Evolutionary conservation across 805 yeast species (phyloP).

Genomic region (Saccharomyces eubayanus): DNA sequence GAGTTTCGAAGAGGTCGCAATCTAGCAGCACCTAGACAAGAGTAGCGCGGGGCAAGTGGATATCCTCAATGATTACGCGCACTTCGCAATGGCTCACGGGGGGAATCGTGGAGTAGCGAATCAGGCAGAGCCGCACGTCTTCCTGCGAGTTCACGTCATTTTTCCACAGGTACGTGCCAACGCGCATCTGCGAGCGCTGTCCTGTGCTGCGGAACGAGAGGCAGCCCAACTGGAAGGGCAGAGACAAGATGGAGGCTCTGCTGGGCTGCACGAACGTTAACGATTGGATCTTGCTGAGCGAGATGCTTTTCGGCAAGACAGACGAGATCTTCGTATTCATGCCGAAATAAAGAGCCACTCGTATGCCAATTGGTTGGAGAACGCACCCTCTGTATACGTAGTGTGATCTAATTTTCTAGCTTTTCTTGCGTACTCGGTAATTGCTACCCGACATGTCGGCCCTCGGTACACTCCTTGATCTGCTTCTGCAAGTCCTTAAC

Average conservation of each 20-base stretch:
- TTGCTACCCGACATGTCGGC: too few relatives aligned
- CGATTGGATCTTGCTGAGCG: constrained; percentile 97
- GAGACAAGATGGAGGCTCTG: constrained; percentile 86
- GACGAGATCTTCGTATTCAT: constrained; percentile 65
- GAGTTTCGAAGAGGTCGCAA: constrained; percentile 93
- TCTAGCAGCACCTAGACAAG: constrained; percentile 84
- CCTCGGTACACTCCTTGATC: constrained; percentile 63
- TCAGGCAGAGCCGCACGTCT: constrained; percentile 77
- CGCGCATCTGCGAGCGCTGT: constrained; percentile 78
- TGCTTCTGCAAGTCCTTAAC: too few relatives aligned
- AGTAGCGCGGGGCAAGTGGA: constrained; percentile 80
- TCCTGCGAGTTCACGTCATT: constrained; percentile 92
- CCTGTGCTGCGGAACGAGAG: constrained; percentile 90
- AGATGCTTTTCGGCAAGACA: constrained; percentile 88
- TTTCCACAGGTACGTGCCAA: constrained; percentile 89
- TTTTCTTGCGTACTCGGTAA: too few relatives aligned
- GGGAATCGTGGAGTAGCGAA: constrained; percentile 94
- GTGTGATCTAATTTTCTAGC: too few relatives aligned
- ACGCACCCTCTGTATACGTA: too few relatives aligned
- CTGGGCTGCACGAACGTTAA: constrained; percentile 75
- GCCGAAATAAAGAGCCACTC: constrained; percentile 96
- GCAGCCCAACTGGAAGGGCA: constrained; percentile 87
- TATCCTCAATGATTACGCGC: constrained; percentile 57
- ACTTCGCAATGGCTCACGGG: constrained; percentile 91
- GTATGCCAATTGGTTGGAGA: too few relatives aligned